Percentiles rank a stretch among this genome's conserved stretches.
Evolutionary conservation across 257 asterid genomes (phyloP).

Genomic region (Solanum okadae): DNA sequence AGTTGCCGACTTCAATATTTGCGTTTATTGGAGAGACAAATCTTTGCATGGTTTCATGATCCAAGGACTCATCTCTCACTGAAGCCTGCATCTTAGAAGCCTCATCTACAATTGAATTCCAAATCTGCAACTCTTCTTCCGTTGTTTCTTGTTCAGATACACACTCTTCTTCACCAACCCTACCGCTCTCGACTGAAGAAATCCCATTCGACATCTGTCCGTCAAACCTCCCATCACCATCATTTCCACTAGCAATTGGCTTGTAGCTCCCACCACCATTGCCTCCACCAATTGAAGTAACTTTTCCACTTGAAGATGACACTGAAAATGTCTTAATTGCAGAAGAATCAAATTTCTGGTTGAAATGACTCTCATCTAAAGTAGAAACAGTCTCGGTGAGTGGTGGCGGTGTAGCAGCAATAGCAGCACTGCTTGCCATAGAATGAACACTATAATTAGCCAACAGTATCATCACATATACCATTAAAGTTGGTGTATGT

Average conservation of each 20-base stretch:
- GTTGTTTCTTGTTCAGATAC: constrained; percentile 30
- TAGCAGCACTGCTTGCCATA: constrained; percentile 40
- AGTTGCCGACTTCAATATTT: constrained; percentile 49
- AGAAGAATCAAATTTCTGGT: constrained; percentile 44
- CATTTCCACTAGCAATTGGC: constrained; percentile 53
- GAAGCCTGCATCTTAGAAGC: constrained; percentile 42
- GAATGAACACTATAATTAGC: constrained; percentile 90
- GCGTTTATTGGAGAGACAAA: constrained; percentile 64
- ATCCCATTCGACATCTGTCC: constrained; percentile 25
- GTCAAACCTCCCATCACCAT: constrained; percentile 66
- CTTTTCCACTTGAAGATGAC: constrained; percentile 49
- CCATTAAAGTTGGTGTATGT: constrained; percentile 84
- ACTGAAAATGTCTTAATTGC: constrained; percentile 28
- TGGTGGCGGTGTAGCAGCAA: constrained; percentile 35
- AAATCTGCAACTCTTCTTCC: constrained; percentile 47
- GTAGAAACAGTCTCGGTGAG: constrained; percentile 17
- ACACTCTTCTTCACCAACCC: constrained; percentile 40
- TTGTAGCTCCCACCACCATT: constrained; percentile 53
- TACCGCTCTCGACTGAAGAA: constrained; percentile 27
- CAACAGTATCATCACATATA: constrained; percentile 80
- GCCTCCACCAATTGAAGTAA: constrained; percentile 48
- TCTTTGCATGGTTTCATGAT: constrained; percentile 47
- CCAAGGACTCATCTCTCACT: constrained; percentile 36
- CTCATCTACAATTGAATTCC: constrained; percentile 71
- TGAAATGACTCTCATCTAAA: constrained; percentile 23